A percentile compares a stretch with the other conserved stretches of the same genome.
phyloP scores from a whole-genome alignment of 306 rosid genomes.

The Glycyrrhiza uralensis region DNA sequence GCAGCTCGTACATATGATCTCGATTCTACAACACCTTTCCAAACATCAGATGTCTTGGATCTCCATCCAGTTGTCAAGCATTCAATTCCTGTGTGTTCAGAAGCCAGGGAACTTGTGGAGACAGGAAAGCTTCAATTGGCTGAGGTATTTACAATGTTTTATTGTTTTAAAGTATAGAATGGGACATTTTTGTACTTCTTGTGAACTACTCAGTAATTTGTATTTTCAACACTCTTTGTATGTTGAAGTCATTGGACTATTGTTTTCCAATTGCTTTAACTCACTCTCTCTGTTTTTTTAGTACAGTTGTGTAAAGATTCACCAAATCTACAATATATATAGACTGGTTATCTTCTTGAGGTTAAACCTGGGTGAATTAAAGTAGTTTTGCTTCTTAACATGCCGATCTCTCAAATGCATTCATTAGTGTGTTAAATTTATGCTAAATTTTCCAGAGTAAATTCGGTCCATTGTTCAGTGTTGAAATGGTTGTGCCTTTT shows the following conservation, averaged over 20 bases:
- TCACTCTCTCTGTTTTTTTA: background rate
- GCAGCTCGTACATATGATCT: conserved; percentile 91
- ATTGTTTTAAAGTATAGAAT: background rate
- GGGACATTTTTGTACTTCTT: background rate
- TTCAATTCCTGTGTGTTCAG: conserved; percentile 87
- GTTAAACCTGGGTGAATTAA: background rate
- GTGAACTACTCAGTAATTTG: background rate
- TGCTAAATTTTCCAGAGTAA: too few relatives aligned
- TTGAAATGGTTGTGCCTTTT: background rate
- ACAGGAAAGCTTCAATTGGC: conserved; percentile 94
- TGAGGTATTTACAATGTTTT: conserved; percentile 54
- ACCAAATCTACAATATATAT: background rate
- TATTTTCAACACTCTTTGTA: background rate
- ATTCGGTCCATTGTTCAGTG: too few relatives aligned
- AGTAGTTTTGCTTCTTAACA: background rate
- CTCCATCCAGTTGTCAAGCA: conserved; percentile 92
- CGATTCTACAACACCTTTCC: conserved; percentile 68
- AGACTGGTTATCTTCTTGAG: background rate
- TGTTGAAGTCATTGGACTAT: background rate
- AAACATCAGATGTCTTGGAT: conserved; percentile 74
- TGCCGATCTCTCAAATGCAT: background rate
- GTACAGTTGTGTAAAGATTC: conserved; percentile 3
- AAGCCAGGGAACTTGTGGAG: conserved; percentile 97
- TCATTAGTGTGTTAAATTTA: background rate
- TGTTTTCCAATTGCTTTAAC: background rate